These are phyloP conservation scores for Tuber magnatum DNA, from an alignment of 495 filamentous ascomycete genomes.

Conservation along the genomic window DNA sequence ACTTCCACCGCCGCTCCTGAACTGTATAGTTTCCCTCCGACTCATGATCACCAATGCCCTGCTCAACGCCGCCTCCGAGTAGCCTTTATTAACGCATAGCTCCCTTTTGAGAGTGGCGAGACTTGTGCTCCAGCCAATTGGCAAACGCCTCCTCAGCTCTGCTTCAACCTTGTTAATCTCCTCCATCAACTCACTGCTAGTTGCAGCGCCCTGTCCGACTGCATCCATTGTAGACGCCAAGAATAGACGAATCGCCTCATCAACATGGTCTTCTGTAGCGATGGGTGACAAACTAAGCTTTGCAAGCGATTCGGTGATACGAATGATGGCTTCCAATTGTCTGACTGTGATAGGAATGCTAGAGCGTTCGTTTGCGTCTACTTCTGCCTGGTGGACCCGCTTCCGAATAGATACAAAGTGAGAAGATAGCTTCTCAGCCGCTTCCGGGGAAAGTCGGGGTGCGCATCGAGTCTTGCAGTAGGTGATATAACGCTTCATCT, in stretches of 20 bases:
- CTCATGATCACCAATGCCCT: conserved; percentile 79
- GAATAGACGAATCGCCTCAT: conserved; percentile 97
- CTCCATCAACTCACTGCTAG: conserved; percentile 79
- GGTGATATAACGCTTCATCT: conserved; percentile 96
- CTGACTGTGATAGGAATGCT: conserved; percentile 96
- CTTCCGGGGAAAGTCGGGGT: conserved; percentile 82
- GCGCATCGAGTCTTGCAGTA: conserved; percentile 95
- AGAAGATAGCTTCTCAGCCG: conserved; percentile 90
- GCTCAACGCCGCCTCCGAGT: conserved; percentile 75
- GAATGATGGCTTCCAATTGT: conserved; percentile 92
- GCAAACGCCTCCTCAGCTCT: conserved; percentile 77
- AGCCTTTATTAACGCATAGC: conserved; percentile 81
- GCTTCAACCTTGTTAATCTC: conserved; percentile 84
- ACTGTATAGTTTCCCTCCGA: conserved; percentile 81
- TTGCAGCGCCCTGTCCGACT: conserved; percentile 76
- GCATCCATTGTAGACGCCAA: conserved; percentile 97
- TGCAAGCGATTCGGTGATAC: conserved; percentile 91
- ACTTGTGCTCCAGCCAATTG: conserved; percentile 92
- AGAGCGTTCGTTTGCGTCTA: conserved; percentile 76
- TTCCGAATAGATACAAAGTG: conserved; percentile 96
- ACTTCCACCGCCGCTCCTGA: conserved; percentile 79
- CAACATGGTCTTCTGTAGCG: conserved; percentile 84
- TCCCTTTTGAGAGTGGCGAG: conserved; percentile 78
- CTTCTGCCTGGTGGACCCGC: conserved; percentile 84
- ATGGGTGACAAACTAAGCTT: conserved; percentile 80